Evolutionary conservation across 2,329 filamentous ascomycete genomes (phyloP).

Genomic region (Phaeophleospora eucalypticola): DNA sequence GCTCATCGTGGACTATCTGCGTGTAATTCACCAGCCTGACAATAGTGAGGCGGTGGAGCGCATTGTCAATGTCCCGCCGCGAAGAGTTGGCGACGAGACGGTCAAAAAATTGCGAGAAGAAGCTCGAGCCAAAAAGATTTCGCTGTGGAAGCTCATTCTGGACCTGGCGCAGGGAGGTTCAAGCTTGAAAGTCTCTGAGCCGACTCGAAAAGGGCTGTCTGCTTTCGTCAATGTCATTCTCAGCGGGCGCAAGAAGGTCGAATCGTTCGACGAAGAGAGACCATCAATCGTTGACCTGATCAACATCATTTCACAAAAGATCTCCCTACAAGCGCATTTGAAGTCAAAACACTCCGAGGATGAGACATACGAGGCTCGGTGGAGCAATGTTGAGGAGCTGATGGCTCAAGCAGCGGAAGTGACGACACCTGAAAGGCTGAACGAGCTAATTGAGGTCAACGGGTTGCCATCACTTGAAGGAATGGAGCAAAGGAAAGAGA

Average conservation of each 20-base stretch:
- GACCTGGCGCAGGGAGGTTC: constrained; percentile 51
- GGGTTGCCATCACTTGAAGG: constrained; percentile 65
- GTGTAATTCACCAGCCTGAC: constrained; percentile 76
- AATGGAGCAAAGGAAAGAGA: constrained; percentile 52
- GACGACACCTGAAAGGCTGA: constrained; percentile 28
- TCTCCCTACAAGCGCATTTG: constrained; percentile 71
- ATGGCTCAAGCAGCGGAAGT: constrained; percentile 74
- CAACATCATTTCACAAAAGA: constrained; percentile 57
- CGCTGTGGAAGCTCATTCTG: constrained; percentile 73
- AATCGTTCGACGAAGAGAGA: constrained; percentile 37
- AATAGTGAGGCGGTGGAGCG: constrained; percentile 82
- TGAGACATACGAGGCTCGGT: constrained; percentile 61
- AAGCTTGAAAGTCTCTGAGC: constrained; percentile 49
- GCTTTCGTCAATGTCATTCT: constrained; percentile 59
- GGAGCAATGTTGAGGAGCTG: constrained; percentile 90
- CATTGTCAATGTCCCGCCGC: constrained; percentile 77
- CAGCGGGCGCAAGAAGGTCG: constrained; percentile 52
- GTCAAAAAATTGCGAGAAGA: constrained; percentile 71
- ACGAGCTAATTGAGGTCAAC: constrained; percentile 42
- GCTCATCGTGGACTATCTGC: constrained; percentile 79
- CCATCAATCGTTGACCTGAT: constrained; percentile 47
- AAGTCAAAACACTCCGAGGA: constrained; percentile 68
- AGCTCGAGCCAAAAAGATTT: constrained; percentile 64
- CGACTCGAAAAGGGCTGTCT: constrained; percentile 55
- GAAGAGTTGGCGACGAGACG: constrained; percentile 76